phyloP scores from a whole-genome alignment of 805 yeast genomes.

The Lipomyces lipofer region DNA sequence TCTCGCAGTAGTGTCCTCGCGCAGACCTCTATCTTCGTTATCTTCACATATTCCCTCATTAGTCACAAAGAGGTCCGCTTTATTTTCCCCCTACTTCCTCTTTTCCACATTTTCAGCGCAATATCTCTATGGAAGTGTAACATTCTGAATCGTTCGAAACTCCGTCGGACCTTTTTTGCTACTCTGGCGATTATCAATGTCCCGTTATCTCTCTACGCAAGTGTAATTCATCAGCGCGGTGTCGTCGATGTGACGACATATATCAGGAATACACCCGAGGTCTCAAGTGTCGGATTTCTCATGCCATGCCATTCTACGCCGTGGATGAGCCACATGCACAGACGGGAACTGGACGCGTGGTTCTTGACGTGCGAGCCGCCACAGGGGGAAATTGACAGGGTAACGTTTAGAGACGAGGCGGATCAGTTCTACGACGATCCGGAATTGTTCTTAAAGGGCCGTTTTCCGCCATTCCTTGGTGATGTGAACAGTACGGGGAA shows the following conservation, averaged over 20 bases:
- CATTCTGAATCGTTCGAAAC: constrained; percentile 9
- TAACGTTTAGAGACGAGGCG: constrained; percentile 75
- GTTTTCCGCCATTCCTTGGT: constrained; percentile 48
- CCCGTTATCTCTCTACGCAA: constrained; percentile 51
- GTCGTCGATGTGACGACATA: constrained; percentile 66
- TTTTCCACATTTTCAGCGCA: constrained; percentile 57
- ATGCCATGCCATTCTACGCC: constrained; percentile 99
- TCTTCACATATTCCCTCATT: constrained; percentile 61
- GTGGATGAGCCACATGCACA: constrained; percentile 81
- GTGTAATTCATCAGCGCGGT: constrained; percentile 82
- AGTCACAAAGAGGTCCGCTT: constrained; percentile 91
- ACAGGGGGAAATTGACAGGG: constrained; percentile 45
- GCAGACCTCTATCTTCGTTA: constrained; percentile 45
- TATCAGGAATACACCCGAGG: constrained; percentile 46
- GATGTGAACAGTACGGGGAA: constrained; percentile 34
- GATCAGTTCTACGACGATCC: constrained; percentile 78
- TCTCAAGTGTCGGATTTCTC: constrained; percentile 66
- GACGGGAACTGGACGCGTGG: constrained; percentile 60
- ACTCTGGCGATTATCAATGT: constrained; percentile 44
- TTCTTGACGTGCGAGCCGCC: constrained; percentile 94
- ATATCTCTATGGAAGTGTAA: constrained; percentile 38
- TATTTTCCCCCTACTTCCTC: constrained; percentile 80
- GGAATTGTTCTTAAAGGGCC: constrained; percentile 49
- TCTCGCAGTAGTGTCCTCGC: constrained; percentile 36
- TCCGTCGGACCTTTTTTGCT: constrained; percentile 6